Percentiles rank a stretch among this genome's conserved stretches.
phyloP scores from a whole-genome alignment of 2,329 filamentous ascomycete species.

The Onygenales sp. region DNA sequence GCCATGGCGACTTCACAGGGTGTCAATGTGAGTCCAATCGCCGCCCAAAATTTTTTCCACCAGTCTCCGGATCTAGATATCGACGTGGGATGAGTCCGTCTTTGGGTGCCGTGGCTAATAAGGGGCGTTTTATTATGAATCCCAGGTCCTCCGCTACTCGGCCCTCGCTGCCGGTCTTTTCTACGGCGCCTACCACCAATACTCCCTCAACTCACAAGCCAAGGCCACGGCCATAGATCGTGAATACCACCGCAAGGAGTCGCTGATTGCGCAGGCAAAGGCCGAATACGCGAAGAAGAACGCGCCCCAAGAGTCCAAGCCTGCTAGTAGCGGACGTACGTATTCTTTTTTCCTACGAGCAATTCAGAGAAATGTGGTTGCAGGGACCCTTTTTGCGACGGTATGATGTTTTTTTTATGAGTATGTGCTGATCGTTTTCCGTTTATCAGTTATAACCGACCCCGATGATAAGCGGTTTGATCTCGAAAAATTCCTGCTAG shows the following conservation, averaged over 20 bases:
- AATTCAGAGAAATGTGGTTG: not conserved
- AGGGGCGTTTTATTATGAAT: not conserved
- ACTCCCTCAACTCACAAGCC: slow-evolving; percentile 62
- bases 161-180: slow-evolving; percentile 84
- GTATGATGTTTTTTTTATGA: not conserved
- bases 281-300: slow-evolving; percentile 78
- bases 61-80: too few species aligned
- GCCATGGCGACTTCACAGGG: slow-evolving; percentile 56
- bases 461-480: slow-evolving; percentile 85
- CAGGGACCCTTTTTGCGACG: not conserved
- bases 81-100: not conserved
- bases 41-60: not conserved
- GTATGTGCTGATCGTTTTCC: not conserved
- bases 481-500: slow-evolving; percentile 71
- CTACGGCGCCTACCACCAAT: slow-evolving; percentile 94
- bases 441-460: slow-evolving; percentile 57
- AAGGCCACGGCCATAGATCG: slow-evolving; percentile 62
- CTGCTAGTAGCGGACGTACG: slow-evolving; percentile 21
- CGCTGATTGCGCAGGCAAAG: slow-evolving; percentile 88
- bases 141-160: slow-evolving; percentile 90
- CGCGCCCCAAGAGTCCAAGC: slow-evolving; percentile 37
- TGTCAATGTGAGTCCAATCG: slow-evolving; percentile 49
- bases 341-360: not conserved
- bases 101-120: not conserved
- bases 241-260: slow-evolving; percentile 85